Percentiles rank a stretch among this genome's conserved stretches.
Evolutionary conservation across 2,329 filamentous ascomycete genomes (phyloP).

Genomic region (Penicillium sp.): DNA sequence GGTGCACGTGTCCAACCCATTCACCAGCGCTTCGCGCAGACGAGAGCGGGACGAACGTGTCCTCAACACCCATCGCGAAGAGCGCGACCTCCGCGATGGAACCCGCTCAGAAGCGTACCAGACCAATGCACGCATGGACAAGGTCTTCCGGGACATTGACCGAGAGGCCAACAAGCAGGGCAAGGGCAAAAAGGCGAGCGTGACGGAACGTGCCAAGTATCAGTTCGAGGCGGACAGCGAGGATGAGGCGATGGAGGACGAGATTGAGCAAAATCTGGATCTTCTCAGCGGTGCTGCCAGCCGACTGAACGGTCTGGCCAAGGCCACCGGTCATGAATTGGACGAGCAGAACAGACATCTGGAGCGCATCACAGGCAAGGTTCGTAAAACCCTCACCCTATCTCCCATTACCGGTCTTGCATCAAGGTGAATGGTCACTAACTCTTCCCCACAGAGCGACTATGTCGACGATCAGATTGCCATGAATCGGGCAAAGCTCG

Average conservation of each 20-base stretch:
- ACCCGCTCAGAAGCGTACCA: conserved; percentile 51
- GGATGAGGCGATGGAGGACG: conserved; percentile 63
- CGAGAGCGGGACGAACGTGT: conserved; percentile 61
- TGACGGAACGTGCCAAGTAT: conserved; percentile 64
- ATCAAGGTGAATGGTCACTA: conserved; percentile 11
- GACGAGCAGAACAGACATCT: conserved; percentile 72
- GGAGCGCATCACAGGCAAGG: conserved; percentile 71
- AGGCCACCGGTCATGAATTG: conserved; percentile 68
- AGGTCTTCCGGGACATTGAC: conserved; percentile 59
- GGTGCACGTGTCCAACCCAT: conserved; percentile 69
- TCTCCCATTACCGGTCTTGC: background rate
- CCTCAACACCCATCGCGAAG: conserved; percentile 57
- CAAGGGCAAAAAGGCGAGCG: conserved; percentile 47
- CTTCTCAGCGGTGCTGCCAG: conserved; percentile 56
- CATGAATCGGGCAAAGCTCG: conserved; percentile 67
- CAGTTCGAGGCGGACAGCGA: conserved; percentile 71
- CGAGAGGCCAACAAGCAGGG: conserved; percentile 44
- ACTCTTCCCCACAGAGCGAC: conserved; percentile 57
- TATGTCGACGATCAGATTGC: conserved; percentile 73
- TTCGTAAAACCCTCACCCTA: conserved; percentile 32
- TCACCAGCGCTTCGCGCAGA: conserved; percentile 63
- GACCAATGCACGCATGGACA: conserved; percentile 55
- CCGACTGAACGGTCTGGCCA: conserved; percentile 66
- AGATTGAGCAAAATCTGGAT: conserved; percentile 63
- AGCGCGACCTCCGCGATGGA: conserved; percentile 52